Base-by-base conservation (phyloP, 164 flowering plant species). In the Sedum album region DNA sequence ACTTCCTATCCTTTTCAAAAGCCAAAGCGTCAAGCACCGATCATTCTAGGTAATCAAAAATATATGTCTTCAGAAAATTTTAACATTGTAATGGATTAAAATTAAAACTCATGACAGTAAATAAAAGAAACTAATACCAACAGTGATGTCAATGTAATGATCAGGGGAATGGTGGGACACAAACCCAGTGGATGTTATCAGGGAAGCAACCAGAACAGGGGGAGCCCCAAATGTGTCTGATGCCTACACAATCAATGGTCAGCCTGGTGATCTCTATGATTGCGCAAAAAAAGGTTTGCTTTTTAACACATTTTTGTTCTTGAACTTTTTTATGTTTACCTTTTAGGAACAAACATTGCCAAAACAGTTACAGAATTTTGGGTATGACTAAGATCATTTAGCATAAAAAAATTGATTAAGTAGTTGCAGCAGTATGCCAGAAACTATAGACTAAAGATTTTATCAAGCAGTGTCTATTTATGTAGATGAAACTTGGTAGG, bases 81-180 rank as follows among this genome's bases (percentile, higher is more conserved):
- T 46, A 3, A 14, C 51, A 46, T 18, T 13, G 17, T 46, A 46
- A 46, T 13, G 20, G 14, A n/a, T n/a, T n/a, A n/a, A n/a, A n/a
- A n/a, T n/a, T n/a, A n/a, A n/a, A n/a, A n/a, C n/a, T n/a, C n/a
- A n/a, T n/a, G 51, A 4, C 51, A 46, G 1, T 9, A 46, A 46
- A 13, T 17, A 46, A 13, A 13, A 46, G 17, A 46, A 48, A 48
- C 0, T 15, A 48, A 15, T 48, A 15, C 13, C 53, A 17, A 48
- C 17, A 1, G 13, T 2, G 53, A 48, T 48, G 20, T 48, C n/a
- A 48, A 15, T 6, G 53, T 14, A 44, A 44, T 44, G 1, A 25
- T 23, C 78, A 91, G 97, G 96, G 14, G 97, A 92, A 75, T 92
- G 97, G 97, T 92, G 97, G 97, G 72, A 92, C 64, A 82, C 80